Evolutionary conservation across 225 moss, liverwort and hornwort species (phyloP).

Genomic region (Sphagnum tenellum): DNA sequence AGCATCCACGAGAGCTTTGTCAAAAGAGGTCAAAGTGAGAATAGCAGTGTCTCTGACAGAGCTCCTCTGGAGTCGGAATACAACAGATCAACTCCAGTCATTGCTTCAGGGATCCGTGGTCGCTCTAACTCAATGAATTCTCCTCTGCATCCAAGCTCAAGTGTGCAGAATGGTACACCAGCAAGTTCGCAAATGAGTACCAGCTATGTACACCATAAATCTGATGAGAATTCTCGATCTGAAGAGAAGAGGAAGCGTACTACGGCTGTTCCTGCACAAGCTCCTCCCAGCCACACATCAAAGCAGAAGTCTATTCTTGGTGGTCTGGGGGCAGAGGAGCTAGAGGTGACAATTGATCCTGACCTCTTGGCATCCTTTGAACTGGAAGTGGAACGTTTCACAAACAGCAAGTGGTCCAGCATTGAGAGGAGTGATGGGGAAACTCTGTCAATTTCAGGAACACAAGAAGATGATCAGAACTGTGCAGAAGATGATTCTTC

Average conservation of each 20-base stretch:
- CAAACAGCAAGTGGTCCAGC: constrained; percentile 30
- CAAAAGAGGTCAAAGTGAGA: too few species aligned
- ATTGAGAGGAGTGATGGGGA: constrained; percentile 28
- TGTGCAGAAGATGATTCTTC: constrained; percentile 2
- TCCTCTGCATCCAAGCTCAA: too few species aligned
- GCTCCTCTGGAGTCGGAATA: too few species aligned
- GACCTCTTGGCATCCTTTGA: constrained; percentile 51
- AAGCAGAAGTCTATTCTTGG: background rate
- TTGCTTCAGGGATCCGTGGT: too few species aligned
- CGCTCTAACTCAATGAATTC: too few species aligned
- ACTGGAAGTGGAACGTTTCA: constrained; percentile 47
- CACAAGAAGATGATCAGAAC: constrained; percentile 14
- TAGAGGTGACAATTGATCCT: constrained; percentile 22
- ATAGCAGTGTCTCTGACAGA: too few species aligned
- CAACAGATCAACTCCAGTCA: too few species aligned
- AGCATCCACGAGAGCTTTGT: too few species aligned
- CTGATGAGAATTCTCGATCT: background rate
- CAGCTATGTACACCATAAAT: constrained; percentile 1
- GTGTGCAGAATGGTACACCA: background rate
- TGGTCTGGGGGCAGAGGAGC: background rate
- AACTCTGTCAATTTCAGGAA: constrained; percentile 9
- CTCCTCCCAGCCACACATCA: background rate
- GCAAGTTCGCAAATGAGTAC: constrained; percentile 1
- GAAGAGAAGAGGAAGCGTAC: background rate
- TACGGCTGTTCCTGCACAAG: background rate